Percentiles rank a stretch among this genome's conserved stretches.
phyloP scores from a whole-genome alignment of 2,329 filamentous ascomycete species.

The Stachybotrys elegans region DNA sequence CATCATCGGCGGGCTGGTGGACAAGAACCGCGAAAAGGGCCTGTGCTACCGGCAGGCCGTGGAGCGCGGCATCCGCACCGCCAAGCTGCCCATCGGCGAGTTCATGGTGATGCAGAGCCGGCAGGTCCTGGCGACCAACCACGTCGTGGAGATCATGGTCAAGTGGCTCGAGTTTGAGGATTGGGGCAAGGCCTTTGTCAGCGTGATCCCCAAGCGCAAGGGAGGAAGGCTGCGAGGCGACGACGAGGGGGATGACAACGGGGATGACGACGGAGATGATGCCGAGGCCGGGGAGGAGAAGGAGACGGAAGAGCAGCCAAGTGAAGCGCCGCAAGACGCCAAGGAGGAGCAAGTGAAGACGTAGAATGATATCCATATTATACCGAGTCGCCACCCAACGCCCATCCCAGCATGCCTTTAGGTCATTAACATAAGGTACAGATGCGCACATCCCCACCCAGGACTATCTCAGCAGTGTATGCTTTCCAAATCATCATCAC shows the following conservation, averaged over 20 bases:
- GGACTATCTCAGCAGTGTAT: no score
- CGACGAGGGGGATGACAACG: constrained; percentile 15
- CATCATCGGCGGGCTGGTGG: constrained; percentile 88
- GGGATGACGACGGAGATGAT: constrained; percentile 15
- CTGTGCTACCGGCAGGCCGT: constrained; percentile 81
- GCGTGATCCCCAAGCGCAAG: constrained; percentile 87
- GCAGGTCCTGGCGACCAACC: constrained; percentile 85
- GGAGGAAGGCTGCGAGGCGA: constrained; percentile 61
- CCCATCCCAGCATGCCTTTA: no score
- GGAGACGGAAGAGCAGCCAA: constrained; percentile 22
- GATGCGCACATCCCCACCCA: no score
- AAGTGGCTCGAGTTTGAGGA: constrained; percentile 85
- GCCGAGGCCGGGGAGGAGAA: constrained; percentile 20
- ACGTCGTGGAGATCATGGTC: constrained; percentile 95
- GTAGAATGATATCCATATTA: no score
- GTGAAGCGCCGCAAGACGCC: constrained; percentile 6
- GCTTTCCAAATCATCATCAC: no score
- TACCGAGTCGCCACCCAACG: no score
- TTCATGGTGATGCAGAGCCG: constrained; percentile 88
- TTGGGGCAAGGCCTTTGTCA: constrained; percentile 85
- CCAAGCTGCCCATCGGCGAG: constrained; percentile 89
- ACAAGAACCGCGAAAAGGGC: constrained; percentile 94
- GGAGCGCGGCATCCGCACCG: constrained; percentile 74
- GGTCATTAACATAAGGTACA: no score
- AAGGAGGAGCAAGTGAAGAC: constrained; percentile 1